Evolutionary conservation across 1,284 basidiomycete genomes (phyloP), one percentile per base, ranked within the genome.

Genomic region (Ceratobasidium theobromae): DNA sequence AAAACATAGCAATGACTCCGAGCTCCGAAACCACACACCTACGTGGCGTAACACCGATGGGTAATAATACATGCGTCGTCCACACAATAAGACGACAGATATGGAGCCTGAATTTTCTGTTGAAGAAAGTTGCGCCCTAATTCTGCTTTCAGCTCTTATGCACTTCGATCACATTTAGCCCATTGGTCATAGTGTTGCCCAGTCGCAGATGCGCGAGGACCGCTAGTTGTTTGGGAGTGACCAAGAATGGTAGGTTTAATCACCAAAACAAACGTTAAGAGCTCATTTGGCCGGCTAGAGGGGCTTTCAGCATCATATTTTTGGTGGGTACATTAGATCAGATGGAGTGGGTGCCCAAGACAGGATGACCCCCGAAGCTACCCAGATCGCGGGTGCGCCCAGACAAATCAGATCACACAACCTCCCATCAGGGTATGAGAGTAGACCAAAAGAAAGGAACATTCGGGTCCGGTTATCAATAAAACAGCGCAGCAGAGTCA

Each of bases 381-480:
- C 35, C 35, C 35, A 38, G 16, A 21, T 21, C 18, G 43, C 18
- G 12, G 18, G 6, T 11, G 8, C 35, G 35, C 8, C 8, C 18
- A 21, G 18, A 45, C 43, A 45, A 21, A 11, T 9, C 18, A 6
- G 43, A 45, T 45, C 43, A 45, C 6, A 5, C 9, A 45, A 6
- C 6, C 6, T 11, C 8, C 9, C 43, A 9, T 11, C 9, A 45
- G 9, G 46, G 52, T 30, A n/a, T 28, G 48, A 40, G 21, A n/a
- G 9, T 23, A 40, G 23, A 55, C 58, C 58, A 28, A 28, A 9
- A 30, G 32, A 25, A 9, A 27, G 58, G 58, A 48, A 38, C 58
- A n/a, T 25, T 4, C n/a, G 3, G 25, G 16, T 18, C 53, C 58
- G 58, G 58, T 48, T 49, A 62, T 62, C 46, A 60, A 38, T 28